A percentile compares a stretch with the other conserved stretches of the same genome.
phyloP scores from a whole-genome alignment of 2,329 filamentous ascomycete genomes.

The Aspergillus fijiensis region DNA sequence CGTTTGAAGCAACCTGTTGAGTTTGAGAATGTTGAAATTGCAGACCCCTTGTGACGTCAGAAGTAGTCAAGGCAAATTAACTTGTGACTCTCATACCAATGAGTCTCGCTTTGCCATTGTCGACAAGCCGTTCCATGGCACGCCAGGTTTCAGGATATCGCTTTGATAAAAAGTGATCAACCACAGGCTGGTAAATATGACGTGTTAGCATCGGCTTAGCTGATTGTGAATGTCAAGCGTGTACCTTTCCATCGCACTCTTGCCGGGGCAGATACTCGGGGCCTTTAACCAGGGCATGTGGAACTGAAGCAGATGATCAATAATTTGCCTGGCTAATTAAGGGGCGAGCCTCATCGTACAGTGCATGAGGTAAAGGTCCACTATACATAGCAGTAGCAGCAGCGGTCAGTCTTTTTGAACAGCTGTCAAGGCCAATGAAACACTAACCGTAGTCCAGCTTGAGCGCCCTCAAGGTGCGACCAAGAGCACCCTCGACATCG shows the following conservation, averaged over 20 bases:
- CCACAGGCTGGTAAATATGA: not conserved
- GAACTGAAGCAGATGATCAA: not conserved
- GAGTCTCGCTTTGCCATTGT: constrained; percentile 1
- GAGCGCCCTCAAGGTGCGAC: not conserved
- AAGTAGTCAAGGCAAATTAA: not conserved
- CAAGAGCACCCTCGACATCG: not conserved
- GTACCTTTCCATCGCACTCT: not conserved
- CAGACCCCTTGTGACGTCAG: not conserved
- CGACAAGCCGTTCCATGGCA: not conserved
- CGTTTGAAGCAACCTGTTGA: not conserved
- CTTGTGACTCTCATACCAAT: not conserved
- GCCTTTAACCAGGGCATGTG: not conserved
- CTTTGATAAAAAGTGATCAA: not conserved
- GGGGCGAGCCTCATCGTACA: not conserved
- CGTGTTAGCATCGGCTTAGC: not conserved
- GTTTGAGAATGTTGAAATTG: constrained; percentile 1
- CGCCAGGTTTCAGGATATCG: not conserved
- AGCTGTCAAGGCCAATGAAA: not conserved
- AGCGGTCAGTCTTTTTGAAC: not conserved
- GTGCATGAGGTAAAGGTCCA: not conserved
- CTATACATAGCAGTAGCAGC: not conserved
- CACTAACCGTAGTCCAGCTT: not conserved
- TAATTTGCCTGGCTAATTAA: not conserved
- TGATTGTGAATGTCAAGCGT: not conserved
- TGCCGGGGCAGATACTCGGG: not conserved